Percentiles rank a stretch among this genome's conserved stretches.
Conservation (phyloP, 1,284 basidiomycete genomes). For the Boletus smithii region DNA sequence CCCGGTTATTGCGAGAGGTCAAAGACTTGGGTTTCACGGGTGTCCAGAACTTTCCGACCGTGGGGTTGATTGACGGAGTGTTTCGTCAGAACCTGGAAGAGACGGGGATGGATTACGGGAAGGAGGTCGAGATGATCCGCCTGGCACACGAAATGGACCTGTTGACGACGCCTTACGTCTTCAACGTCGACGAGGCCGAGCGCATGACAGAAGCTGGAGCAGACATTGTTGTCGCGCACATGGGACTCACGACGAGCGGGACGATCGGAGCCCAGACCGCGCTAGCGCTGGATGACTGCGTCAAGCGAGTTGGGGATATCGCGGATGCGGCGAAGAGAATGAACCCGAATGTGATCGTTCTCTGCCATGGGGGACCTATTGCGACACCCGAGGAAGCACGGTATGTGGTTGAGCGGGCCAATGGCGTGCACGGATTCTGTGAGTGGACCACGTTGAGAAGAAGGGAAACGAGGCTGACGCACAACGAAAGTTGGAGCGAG, state of each 20-base stretch:
- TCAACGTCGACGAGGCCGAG: constrained; percentile 26
- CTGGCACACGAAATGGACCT: constrained; percentile 27
- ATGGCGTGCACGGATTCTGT: constrained; percentile 30
- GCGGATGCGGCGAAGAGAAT: constrained; percentile 18
- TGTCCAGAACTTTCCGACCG: constrained; percentile 33
- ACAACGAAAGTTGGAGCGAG: constrained; percentile 25
- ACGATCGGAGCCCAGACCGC: constrained; percentile 29
- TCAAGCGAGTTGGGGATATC: constrained; percentile 22
- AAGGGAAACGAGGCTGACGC: not conserved
- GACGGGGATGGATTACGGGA: constrained; percentile 32
- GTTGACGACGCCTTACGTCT: constrained; percentile 30
- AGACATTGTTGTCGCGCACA: constrained; percentile 32
- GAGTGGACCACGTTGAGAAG: constrained; percentile 4
- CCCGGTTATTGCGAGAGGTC: constrained; percentile 22
- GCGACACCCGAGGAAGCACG: constrained; percentile 24
- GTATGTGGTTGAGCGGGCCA: constrained; percentile 24
- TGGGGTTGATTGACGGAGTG: constrained; percentile 30
- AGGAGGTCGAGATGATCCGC: constrained; percentile 34
- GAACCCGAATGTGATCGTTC: constrained; percentile 22
- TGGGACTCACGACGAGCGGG: constrained; percentile 32
- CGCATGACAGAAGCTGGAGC: constrained; percentile 28
- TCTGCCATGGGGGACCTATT: constrained; percentile 32
- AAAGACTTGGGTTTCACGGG: constrained; percentile 30
- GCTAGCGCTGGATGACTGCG: constrained; percentile 24
- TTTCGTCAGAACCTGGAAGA: constrained; percentile 34